phyloP scores from a whole-genome alignment of 2,329 filamentous ascomycete species.

The Aureobasidium sp. region DNA sequence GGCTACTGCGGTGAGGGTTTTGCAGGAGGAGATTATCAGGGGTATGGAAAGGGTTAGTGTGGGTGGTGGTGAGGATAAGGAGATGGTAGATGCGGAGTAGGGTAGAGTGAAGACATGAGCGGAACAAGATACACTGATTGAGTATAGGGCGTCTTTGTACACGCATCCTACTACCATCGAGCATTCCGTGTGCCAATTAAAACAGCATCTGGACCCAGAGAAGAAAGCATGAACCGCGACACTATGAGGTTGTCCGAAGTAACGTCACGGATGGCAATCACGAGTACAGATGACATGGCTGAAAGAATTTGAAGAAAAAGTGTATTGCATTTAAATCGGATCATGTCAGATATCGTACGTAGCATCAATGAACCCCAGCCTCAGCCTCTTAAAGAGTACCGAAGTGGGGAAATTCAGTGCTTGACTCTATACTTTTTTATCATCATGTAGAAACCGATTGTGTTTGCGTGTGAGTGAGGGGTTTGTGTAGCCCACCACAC shows the following conservation, averaged over 20 bases:
- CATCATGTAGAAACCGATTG: background rate
- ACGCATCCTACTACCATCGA: too few species aligned
- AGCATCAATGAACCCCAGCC: background rate
- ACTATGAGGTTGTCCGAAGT: too few species aligned
- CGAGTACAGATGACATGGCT: too few species aligned
- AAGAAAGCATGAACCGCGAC: too few species aligned
- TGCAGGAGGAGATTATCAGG: slow-evolving; percentile 1
- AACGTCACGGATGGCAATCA: too few species aligned
- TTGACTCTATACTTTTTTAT: background rate
- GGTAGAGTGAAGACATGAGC: background rate
- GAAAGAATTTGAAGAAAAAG: background rate
- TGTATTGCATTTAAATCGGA: background rate
- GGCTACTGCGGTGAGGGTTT: background rate
- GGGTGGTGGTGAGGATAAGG: background rate
- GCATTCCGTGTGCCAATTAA: too few species aligned
- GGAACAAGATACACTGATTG: background rate
- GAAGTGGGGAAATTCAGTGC: background rate
- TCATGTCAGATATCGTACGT: background rate
- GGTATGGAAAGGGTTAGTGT: background rate
- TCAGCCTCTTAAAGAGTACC: background rate
- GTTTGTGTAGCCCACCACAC: too few species aligned
- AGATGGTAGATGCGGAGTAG: background rate
- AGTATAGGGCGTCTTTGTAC: background rate
- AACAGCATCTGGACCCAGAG: too few species aligned
- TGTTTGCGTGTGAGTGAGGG: too few species aligned